Base-by-base conservation (phyloP, 2,329 filamentous ascomycete species). In the Colletotrichum sp. region DNA sequence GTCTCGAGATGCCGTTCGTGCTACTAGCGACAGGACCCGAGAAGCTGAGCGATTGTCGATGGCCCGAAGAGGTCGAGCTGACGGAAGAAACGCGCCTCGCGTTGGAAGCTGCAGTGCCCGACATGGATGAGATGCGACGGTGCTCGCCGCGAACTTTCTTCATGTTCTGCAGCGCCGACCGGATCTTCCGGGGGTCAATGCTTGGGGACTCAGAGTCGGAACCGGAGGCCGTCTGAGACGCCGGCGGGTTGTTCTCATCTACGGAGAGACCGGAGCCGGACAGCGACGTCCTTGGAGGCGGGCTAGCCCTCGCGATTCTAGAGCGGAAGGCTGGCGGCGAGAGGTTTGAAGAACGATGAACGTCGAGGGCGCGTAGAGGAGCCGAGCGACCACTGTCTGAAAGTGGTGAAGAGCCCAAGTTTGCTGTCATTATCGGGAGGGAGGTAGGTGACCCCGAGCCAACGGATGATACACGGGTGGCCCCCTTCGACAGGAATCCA, bases 401-500 rank as follows among this genome's bases (percentile, higher is more conserved):
- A 25, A 91, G 92, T 12, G 78, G 68, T 9, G 78, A 78, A 5
- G 91, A 91, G 27, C 91, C 89, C 52, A 92, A 84, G 67, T 89
- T 89, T 30, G 91, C 87, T n/a, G 89, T 90, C 74, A 93, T 84
- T 9, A 88, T 88, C 16, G 91, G 90, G 3, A 90, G 85, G 16
- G 91, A 89, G 6, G 91, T 84, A 6, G 94, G 93, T 5, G 94
- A 95, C 68, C 90, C 93, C 61, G 90, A 87, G 3, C 72, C 74
- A n/a, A 72, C 27, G 48, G 85, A 81, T 3, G 87, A 86, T 4
- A 83, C 80, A 59, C 86, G 84, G 61, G 32, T 19, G 55, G 84
- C 79, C 44, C 80, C 80, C 82, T 90, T 91, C 86, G 94, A 92
- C 28, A 98, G 86, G 83, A 98, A 98, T 7, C 96, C 96, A 3